A percentile compares a stretch with the other conserved stretches of the same genome.
Evolutionary conservation across 352 stramenopile species (phyloP).

Genomic region (Globisporangium splendens): DNA sequence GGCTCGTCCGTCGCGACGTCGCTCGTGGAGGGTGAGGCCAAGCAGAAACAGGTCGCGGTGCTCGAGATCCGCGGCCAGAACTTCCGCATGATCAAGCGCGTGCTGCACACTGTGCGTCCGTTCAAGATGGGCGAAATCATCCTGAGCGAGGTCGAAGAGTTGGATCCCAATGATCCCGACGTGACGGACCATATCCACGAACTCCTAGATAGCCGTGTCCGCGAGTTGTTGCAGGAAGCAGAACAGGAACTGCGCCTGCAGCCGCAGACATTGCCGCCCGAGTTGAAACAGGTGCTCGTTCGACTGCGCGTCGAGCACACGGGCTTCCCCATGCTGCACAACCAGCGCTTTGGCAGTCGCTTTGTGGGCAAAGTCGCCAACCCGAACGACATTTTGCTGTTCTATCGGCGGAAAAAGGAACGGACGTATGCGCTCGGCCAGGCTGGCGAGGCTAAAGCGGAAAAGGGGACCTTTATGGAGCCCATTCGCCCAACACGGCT

Average conservation of each 20-base stretch:
- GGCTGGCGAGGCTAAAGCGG: constrained; percentile 21
- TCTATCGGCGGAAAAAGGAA: constrained; percentile 67
- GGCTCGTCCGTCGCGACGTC: constrained; percentile 96
- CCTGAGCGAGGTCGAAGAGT: constrained; percentile 77
- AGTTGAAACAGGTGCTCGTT: constrained; percentile 69
- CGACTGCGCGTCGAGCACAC: constrained; percentile 86
- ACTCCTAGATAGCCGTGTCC: constrained; percentile 62
- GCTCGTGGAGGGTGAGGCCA: constrained; percentile 86
- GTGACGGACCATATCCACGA: constrained; percentile 65
- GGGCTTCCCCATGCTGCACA: constrained; percentile 85
- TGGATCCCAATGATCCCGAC: constrained; percentile 91
- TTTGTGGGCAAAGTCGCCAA: constrained; percentile 88
- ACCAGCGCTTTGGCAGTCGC: constrained; percentile 82
- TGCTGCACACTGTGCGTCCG: constrained; percentile 88
- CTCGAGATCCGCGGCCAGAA: constrained; percentile 87
- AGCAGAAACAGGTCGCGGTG: constrained; percentile 85
- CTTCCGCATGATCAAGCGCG: constrained; percentile 86
- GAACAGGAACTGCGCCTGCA: constrained; percentile 36
- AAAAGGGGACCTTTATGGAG: constrained; percentile 28
- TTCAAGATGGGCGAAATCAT: constrained; percentile 93
- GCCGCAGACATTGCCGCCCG: constrained; percentile 16
- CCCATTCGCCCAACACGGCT: constrained; percentile 64
- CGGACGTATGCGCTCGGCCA: constrained; percentile 42
- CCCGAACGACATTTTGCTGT: constrained; percentile 85
- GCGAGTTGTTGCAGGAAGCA: constrained; percentile 64